Base-by-base conservation (phyloP, 1,284 basidiomycete species). In the Neotropicomus parvogracilis region DNA sequence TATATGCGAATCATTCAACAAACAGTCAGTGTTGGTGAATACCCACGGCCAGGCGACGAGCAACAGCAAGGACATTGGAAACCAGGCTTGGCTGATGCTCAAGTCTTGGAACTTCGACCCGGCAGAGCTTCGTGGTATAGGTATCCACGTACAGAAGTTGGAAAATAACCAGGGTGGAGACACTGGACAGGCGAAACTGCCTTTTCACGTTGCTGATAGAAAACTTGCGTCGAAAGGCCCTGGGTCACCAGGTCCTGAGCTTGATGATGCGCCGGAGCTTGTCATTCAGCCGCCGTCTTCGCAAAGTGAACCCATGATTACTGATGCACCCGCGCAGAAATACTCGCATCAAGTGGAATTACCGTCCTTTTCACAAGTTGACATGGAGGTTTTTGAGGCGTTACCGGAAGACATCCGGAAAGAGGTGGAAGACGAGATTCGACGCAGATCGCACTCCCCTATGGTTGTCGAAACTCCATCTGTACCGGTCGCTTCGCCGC, bases 131-230 rank as follows among this genome's bases (percentile, higher is more conserved):
- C 80, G 97, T n/a, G 95, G 95, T 0, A 80, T 99, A 44, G 92
- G 91, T 0, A 88, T 99, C 20, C 91, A 93, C 61, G 80, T 97
- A n/a, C 85, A 88, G 59, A 97, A 95, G 65, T 75, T 97, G 0
- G 91, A 94, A 62, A 64, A 76, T 19, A 48, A 52, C 24, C 48
- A 60, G 54, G 45, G 53, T 44, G 19, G 49, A 35, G 53, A 59
- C 27, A 51, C 59, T 10, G 70, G 78, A 7, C 86, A 88, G 59
- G 73, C 67, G 2, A 69, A 71, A 16, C 63, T 87, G 17, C 69
- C 74, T 0, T 89, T 88, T 65, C 73, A 71, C 45, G 64, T 56
- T 46, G 49, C 61, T 13, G 45, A 51, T 12, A 49, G 21, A 31
- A 53, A 32, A 28, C 37, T 41, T 5, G 24, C 14, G 11, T 52